Base-by-base conservation (phyloP, 371 early-diverging fungal genomes). In the Mortierella sp. region DNA sequence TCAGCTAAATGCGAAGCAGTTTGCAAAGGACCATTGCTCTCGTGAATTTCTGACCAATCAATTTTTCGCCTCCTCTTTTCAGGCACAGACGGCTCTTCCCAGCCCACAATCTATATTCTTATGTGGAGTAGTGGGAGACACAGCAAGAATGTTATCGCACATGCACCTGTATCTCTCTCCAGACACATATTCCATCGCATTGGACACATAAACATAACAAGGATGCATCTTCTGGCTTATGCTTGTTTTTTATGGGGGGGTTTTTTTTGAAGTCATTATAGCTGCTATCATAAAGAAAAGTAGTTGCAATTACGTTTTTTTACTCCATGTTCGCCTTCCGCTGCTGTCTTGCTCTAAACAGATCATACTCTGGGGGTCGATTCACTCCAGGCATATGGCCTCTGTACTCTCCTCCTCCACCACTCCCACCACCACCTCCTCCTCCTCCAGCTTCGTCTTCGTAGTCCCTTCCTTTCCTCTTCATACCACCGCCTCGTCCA, bases 351-450 rank as follows among this genome's bases (percentile, higher is more conserved):
- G 82, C 78, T 56, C 89, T 79, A 58, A 86, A 89, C 3, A 87
- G 48, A 66, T 89, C 89, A 65, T 80, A 86, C 47, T 87, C 85
- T 39, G 89, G 89, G 44, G 89, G 87, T 43, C 87, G 82, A 56
- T 89, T 89, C 23, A 78, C 78, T 6, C 80, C 80, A 3, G 80
- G 80, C 52, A 71, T 69, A 30, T 65, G 65, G 24, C 56, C 54
- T 27, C 66, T 61, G 27, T 50, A 58, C 3, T 61, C 66, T 24
- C 64, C 65, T 32, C 78, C 68, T 12, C 73, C 79, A 2, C 61
- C 64, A 21, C 58, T n/a, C n/a, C n/a, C 61, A 28, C 60, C 56
- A 6, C 64, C 66, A 27, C 23, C 49, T 2, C 30, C 28, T 14
- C 37, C 48, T 42, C 65, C 62, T 1, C 58, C 63, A 51, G 71